Base-by-base conservation (phyloP, 2,329 filamentous ascomycete species). In the Didymellaceae sp. region DNA sequence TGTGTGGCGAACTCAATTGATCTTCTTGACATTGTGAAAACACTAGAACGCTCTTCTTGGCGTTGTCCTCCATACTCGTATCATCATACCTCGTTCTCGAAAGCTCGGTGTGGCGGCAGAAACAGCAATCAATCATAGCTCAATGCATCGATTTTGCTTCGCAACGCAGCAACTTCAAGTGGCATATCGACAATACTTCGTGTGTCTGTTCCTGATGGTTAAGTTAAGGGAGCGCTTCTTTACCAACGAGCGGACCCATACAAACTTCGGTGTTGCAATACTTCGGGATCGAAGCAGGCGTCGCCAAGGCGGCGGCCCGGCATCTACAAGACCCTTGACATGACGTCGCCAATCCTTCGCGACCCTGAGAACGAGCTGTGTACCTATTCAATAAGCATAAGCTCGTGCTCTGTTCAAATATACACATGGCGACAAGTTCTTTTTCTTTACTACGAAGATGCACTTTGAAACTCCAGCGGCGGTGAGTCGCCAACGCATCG, bases 401-500 rank as follows among this genome's bases (percentile, higher is more conserved):
- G 48, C 38, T 46, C 31, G 17, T 26, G 14, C n/a, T 22, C 33
- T 26, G 39, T 26, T 33, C 21, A 26, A 50, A 25, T 26, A 8
- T 31, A 5, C 11, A 13, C 30, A 40, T 4, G n/a, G n/a, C n/a
- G 10, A 22, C 32, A 26, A 20, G 13, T 20, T 5, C 41, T 46
- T 13, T 46, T 52, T 52, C 32, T 42, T 21, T 46, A 17, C n/a
- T 14, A 18, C 18, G 16, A 14, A 16, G 22, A 47, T 43, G 44
- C 13, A 13, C 45, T 57, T 34, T 58, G 58, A 41, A 39, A 41
- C 40, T 25, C 43, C 45, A 45, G 45, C 53, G 57, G 54, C 59
- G 55, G 56, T 62, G 61, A 62, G 48, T 44, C 53, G 61, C 62
- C 59, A 66, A 57, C 60, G 50, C 67, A 71, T 58, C 58, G 37